Conservation (phyloP, 1,284 basidiomycete genomes). For the Tetrapyrgos nigripes region DNA sequence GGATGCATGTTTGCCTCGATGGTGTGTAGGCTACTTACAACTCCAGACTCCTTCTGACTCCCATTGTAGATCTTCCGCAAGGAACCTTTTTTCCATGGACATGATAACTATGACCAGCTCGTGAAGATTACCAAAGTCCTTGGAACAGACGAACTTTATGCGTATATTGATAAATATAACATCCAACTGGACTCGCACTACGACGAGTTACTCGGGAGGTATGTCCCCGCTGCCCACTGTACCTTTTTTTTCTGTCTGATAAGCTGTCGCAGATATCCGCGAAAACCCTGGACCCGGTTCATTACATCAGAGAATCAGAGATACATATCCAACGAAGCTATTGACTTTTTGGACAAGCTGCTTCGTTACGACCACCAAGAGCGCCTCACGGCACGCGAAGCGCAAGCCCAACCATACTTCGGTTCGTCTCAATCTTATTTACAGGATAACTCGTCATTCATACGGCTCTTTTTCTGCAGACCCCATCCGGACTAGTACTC, state of each 20-base stretch:
- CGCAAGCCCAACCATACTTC: conserved; percentile 90
- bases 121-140: conserved; percentile 99
- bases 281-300: conserved; percentile 94
- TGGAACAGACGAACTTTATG: conserved; percentile 94
- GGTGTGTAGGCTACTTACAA: conserved; percentile 54
- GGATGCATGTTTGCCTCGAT: conserved; percentile 99
- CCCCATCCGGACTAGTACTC: conserved; percentile 64
- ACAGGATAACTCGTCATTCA: neutral
- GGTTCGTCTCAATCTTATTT: conserved; percentile 49
- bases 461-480: conserved; percentile 47
- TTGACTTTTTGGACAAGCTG: conserved; percentile 96
- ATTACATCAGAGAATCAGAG: conserved; percentile 96
- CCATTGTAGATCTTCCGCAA: conserved; percentile 91
- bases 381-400: conserved; percentile 92
- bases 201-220: conserved; percentile 88
- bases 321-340: conserved; percentile 98
- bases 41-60: conserved; percentile 12
- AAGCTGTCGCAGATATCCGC: conserved; percentile 70
- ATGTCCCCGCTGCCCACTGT: conserved; percentile 15
- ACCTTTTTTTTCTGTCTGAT: conserved; percentile 13
- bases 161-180: conserved; percentile 92
- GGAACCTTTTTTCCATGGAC: conserved; percentile 99
- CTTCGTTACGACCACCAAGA: conserved; percentile 98
- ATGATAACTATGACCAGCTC: conserved; percentile 98
- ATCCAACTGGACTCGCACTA: conserved; percentile 93